Base-by-base conservation (phyloP, 352 stramenopile genomes). In the Globisporangium ultimum region DNA sequence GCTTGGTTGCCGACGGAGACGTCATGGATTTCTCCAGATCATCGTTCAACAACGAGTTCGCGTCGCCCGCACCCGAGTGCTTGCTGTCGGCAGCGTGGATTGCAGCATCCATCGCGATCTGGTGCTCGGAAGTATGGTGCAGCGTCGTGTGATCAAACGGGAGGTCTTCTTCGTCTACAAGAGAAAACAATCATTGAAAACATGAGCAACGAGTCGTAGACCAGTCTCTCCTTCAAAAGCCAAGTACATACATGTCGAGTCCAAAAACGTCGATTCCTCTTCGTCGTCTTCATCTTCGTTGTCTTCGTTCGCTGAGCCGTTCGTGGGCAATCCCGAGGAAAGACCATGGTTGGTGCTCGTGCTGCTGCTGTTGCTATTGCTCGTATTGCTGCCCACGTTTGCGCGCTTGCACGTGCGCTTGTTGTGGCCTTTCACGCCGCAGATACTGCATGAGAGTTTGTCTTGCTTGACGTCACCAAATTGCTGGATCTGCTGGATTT, bases 361-460 rank as follows among this genome's bases (percentile, higher is more conserved):
- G 38, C 21, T 58, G 18, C 21, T 58, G 18, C 40, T 17, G 46
- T 15, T 38, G 34, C 11, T 53, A 9, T 20, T 36, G 20, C 54
- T 45, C 3, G 36, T 43, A 36, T 10, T 36, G 28, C 28, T 36
- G 28, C 28, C 28, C 28, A 12, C 57, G 46, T 38, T 83, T 34
- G 17, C 78, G 17, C 78, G 75, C 57, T 91, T 93, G 71, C 83
- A 93, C 38, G 83, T 93, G 18, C 83, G 74, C 56, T 93, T 93
- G 70, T 93, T 93, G 74, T 93, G 83, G 11, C 83, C 83, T 68
- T 91, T 90, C 36, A 93, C 71, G 46, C 83, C 80, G 50, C 83
- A 93, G 14, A 93, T 67, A 64, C 83, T 91, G 67, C 83, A 93
- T 9, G 77, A 73, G 10, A 93, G 74, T 53, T 88, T 89, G 46